Evolutionary conservation across 768 basidiomycete genomes (phyloP).

Genomic region (Boletus tylopilopsis): DNA sequence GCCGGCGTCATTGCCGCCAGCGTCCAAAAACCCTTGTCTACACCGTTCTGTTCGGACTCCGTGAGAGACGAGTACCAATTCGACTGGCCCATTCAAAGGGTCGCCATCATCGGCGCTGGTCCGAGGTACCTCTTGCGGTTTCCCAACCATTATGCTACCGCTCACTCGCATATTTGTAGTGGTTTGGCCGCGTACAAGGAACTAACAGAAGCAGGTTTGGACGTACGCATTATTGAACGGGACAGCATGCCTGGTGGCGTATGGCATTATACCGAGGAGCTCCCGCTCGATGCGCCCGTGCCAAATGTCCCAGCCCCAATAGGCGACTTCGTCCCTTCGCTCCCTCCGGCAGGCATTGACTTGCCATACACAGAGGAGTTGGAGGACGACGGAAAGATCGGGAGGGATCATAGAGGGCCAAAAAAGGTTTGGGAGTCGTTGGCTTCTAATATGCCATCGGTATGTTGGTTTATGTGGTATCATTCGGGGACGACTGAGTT

Average conservation of each 20-base stretch:
- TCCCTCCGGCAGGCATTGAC: slow-evolving; percentile 2
- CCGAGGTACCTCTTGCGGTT: slow-evolving; percentile 4
- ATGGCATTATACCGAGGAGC: slow-evolving; percentile 19
- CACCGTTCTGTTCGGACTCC: background rate
- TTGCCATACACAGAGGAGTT: slow-evolving; percentile 12
- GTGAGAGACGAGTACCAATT: slow-evolving; percentile 7
- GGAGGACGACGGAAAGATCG: slow-evolving; percentile 2
- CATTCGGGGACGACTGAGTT: too few species aligned
- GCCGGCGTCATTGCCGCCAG: background rate
- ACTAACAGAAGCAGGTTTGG: slow-evolving; percentile 12
- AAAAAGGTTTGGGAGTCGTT: slow-evolving; percentile 16
- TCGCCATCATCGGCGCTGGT: slow-evolving; percentile 16
- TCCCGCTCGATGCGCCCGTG: slow-evolving; percentile 7
- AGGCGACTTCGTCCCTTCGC: slow-evolving; percentile 10
- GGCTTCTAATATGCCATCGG: slow-evolving; percentile 7
- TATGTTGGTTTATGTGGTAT: background rate
- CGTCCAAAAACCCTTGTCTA: slow-evolving; percentile 1
- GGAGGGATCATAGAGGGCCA: slow-evolving; percentile 8
- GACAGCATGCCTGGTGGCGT: slow-evolving; percentile 9
- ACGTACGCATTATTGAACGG: slow-evolving; percentile 18
- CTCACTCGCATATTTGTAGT: slow-evolving; percentile 2
- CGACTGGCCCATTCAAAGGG: slow-evolving; percentile 10
- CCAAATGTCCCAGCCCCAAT: slow-evolving; percentile 6
- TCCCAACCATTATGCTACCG: background rate
- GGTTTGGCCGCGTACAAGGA: slow-evolving; percentile 12